Percentiles rank a stretch among this genome's conserved stretches.
Conservation (phyloP, 305 asterid genomes). For the Fraxinus nigra region DNA sequence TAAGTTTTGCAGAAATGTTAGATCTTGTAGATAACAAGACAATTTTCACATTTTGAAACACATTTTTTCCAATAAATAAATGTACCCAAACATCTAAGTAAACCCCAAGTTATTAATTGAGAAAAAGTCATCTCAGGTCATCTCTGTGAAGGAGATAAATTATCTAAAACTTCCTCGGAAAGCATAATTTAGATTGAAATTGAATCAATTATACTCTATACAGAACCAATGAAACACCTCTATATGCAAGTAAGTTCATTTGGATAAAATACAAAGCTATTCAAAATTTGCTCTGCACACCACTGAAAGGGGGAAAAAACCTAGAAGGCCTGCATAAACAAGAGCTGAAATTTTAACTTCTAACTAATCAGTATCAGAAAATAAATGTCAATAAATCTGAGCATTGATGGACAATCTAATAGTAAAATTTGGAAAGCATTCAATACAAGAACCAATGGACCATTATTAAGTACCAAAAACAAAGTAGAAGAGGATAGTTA, state of each 20-base stretch:
- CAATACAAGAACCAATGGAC: background rate
- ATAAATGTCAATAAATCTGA: background rate
- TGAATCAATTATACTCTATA: background rate
- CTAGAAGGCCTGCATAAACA: background rate
- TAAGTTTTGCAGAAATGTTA: background rate
- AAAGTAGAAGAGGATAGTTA: background rate
- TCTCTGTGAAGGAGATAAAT: background rate
- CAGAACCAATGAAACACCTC: background rate
- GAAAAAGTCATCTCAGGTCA: background rate
- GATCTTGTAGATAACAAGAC: background rate
- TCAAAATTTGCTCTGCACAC: background rate
- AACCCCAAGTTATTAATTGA: background rate
- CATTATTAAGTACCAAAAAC: background rate
- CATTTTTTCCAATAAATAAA: background rate
- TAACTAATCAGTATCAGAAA: background rate
- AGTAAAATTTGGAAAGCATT: background rate
- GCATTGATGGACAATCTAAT: background rate
- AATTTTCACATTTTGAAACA: background rate
- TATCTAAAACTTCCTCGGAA: background rate
- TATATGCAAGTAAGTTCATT: background rate
- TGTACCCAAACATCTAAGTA: background rate
- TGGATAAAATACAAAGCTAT: background rate
- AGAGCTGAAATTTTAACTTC: background rate
- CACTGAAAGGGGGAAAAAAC: background rate
- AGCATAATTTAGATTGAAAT: background rate